phyloP scores from a whole-genome alignment of 2,329 filamentous ascomycete species.

The Trichoderma arundinaceum region DNA sequence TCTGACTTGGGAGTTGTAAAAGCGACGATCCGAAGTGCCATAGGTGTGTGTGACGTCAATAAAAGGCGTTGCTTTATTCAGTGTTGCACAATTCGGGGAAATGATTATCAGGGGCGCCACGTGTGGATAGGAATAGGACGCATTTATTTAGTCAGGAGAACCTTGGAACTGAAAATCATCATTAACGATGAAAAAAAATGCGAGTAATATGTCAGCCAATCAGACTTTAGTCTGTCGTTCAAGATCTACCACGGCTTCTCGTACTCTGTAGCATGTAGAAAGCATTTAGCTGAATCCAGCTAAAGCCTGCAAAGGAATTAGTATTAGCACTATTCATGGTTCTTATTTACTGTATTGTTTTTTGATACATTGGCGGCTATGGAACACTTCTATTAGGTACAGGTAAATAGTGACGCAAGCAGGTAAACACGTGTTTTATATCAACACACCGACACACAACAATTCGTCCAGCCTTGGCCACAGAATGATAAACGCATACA shows the following conservation, averaged over 20 bases:
- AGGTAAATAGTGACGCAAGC: conserved; percentile 6
- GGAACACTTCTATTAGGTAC: not conserved
- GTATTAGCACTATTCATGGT: not conserved
- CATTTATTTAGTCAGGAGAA: not conserved
- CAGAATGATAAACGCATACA: not conserved
- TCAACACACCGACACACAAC: not conserved
- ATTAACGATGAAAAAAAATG: not conserved
- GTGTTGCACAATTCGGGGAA: not conserved
- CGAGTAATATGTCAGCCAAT: not conserved
- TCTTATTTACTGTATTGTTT: too few relatives aligned
- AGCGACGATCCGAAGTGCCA: conserved; percentile 6
- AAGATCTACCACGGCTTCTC: too few relatives aligned
- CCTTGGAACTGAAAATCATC: not conserved
- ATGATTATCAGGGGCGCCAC: conserved; percentile 26
- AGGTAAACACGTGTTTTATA: not conserved
- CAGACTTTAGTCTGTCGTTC: not conserved
- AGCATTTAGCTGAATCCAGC: not conserved
- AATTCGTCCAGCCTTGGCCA: too few relatives aligned
- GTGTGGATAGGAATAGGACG: conserved; percentile 8
- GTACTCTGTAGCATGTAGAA: too few relatives aligned
- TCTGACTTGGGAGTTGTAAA: not conserved
- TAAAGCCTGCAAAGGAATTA: too few relatives aligned
- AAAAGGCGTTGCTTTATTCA: not conserved
- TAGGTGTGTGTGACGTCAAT: too few relatives aligned
- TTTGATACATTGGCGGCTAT: too few relatives aligned